Evolutionary conservation across 1,284 basidiomycete species (phyloP), one percentile per base, ranked within the genome.

Genomic region (Puccinia horiana): DNA sequence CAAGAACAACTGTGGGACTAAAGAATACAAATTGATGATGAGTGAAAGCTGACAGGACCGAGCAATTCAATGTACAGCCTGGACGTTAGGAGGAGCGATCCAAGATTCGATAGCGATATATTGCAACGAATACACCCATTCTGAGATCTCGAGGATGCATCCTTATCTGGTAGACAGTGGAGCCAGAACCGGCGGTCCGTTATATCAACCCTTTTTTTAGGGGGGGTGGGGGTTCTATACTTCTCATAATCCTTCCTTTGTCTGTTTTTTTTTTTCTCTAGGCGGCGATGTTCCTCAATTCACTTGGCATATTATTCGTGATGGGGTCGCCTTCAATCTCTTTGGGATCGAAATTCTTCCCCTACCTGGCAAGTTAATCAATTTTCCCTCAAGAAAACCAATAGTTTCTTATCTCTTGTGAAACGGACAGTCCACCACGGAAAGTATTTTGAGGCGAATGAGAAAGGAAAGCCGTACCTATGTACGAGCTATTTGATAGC

Each of bases 81-180:
- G 93, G 93, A 94, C 93, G 1, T 86, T 94, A 83, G 86, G 88
- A 81, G 87, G 88, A 35, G 89, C 89, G 32, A 92, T 94, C 79
- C 93, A 94, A 86, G 84, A 88, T 1, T 89, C 92, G 83, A 91
- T 94, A 76, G 92, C 93, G 85, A 87, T 94, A 58, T 94, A 93
- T 85, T 87, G 90, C 74, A 92, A 92, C 16, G 87, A 89, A 83
- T 49, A 65, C 63, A 65, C 56, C 0, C 42, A 77, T 47, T n/a
- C 44, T 1, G 56, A 77, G 44, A 65, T 77, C 58, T 44, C 56
- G 29, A 88, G 90, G 83, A 88, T 91, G 0, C 94, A 93, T 86
- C 93, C 93, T 32, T 94, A 94, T 86, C 89, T 94, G 20, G 90
- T 93, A 26, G 88, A 91, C 16, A 92, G 90, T 85, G 91, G 92